phyloP scores from a whole-genome alignment of 306 rosid genomes.

The Acacia melanoxylon region DNA sequence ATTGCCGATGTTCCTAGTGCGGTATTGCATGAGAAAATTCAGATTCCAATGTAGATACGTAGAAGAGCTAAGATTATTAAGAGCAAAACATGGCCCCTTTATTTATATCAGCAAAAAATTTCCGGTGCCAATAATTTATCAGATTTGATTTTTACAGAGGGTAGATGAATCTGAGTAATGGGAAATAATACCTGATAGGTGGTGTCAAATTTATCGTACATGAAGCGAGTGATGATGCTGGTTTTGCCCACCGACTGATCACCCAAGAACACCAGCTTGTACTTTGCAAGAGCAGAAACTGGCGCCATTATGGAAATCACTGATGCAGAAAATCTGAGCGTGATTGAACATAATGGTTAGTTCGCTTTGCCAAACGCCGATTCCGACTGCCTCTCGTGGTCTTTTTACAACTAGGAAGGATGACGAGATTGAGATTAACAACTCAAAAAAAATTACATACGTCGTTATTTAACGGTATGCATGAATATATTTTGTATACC shows the following conservation, averaged over 20 bases:
- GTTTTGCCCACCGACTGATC: not conserved
- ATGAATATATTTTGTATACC: not conserved
- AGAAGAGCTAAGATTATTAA: not conserved
- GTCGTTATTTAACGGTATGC: slow-evolving; percentile 16
- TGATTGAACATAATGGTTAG: not conserved
- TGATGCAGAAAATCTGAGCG: not conserved
- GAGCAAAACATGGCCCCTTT: not conserved
- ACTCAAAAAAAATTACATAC: not conserved
- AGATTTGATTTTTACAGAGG: slow-evolving; percentile 1
- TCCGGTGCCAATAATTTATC: not conserved
- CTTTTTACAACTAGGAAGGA: not conserved
- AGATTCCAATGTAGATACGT: not conserved
- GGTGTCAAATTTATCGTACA: not conserved
- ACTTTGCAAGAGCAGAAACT: not conserved
- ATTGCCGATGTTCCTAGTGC: not conserved
- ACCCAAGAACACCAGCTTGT: not conserved
- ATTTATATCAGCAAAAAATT: not conserved
- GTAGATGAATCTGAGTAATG: slow-evolving; percentile 26
- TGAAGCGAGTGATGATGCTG: not conserved
- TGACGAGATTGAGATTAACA: not conserved
- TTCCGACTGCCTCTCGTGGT: not conserved
- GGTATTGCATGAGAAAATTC: not conserved
- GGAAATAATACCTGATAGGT: not conserved
- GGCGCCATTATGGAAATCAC: not conserved
- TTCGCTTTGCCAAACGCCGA: too few species aligned